These are phyloP conservation scores for Blastomyces percursus DNA, from an alignment of 2,329 filamentous ascomycete species.

Conservation along the genomic window DNA sequence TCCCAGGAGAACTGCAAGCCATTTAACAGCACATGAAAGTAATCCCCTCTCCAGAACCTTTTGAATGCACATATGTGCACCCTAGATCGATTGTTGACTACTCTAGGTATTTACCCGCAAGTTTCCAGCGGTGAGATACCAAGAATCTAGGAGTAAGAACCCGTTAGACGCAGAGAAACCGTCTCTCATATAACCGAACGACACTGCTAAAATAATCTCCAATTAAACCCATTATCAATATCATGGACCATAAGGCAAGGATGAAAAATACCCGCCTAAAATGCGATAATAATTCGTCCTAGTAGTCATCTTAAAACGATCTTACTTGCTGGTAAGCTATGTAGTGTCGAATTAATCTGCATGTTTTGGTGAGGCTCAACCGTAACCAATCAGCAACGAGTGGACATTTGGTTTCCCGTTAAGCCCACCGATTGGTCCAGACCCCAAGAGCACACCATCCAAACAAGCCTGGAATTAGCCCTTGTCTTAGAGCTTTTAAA, in stretches of 20 bases:
- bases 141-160: background rate
- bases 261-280: background rate
- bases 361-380: conserved; percentile 1
- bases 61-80: background rate
- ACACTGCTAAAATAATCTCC: background rate
- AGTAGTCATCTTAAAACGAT: background rate
- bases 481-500: background rate
- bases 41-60: background rate
- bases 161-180: background rate
- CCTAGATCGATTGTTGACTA: background rate
- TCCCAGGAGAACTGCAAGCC: background rate
- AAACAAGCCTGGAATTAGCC: background rate
- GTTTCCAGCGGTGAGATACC: background rate
- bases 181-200: background rate
- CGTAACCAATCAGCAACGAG: background rate
- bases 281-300: background rate
- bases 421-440: background rate
- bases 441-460: background rate
- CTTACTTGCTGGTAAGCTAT: background rate
- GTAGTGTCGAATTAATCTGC: background rate
- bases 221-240: background rate
- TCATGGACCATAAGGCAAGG: background rate
- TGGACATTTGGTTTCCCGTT: background rate
- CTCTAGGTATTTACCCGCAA: background rate
- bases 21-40: conserved; percentile 1